Evolutionary conservation across 2,329 filamentous ascomycete species (phyloP).

Genomic region (Aspergillus pseudoviridinutans): DNA sequence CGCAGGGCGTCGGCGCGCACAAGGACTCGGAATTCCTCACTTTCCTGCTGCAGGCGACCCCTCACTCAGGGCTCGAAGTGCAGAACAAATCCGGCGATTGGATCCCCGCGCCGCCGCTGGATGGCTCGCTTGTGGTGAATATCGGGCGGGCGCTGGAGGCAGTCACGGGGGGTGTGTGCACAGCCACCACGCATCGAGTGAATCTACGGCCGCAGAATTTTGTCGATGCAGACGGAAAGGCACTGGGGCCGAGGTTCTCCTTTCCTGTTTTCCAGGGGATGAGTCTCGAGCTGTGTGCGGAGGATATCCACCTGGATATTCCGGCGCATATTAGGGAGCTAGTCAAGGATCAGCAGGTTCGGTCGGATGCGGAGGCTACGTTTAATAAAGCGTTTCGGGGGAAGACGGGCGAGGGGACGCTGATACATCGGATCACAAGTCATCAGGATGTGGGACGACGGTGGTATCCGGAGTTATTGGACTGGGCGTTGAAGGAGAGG

Average conservation of each 20-base stretch:
- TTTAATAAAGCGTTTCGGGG: conserved; percentile 32
- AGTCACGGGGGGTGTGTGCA: conserved; percentile 33
- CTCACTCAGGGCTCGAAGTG: conserved; percentile 46
- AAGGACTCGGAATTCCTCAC: conserved; percentile 51
- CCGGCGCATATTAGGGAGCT: conserved; percentile 28
- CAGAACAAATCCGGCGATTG: conserved; percentile 46
- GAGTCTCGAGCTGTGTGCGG: conserved; percentile 28
- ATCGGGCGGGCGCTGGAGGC: conserved; percentile 41
- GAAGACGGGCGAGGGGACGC: conserved; percentile 30
- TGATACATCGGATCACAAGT: conserved; percentile 34
- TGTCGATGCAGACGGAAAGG: conserved; percentile 14
- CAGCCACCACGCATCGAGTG: conserved; percentile 35
- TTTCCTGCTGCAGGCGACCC: conserved; percentile 44
- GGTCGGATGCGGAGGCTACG: conserved; percentile 35
- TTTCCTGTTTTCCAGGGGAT: conserved; percentile 37
- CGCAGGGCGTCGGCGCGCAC: conserved; percentile 43
- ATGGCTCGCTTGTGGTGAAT: conserved; percentile 47
- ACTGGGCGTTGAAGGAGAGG: conserved; percentile 24
- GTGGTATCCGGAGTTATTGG: conserved; percentile 35
- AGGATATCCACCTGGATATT: conserved; percentile 26
- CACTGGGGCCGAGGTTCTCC: conserved; percentile 31
- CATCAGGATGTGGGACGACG: conserved; percentile 35
- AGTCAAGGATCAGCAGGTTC: conserved; percentile 28
- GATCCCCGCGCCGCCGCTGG: conserved; percentile 44
- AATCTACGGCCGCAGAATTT: conserved; percentile 27